phyloP scores from a whole-genome alignment of 768 basidiomycete genomes.

The Suillus clintonianus region DNA sequence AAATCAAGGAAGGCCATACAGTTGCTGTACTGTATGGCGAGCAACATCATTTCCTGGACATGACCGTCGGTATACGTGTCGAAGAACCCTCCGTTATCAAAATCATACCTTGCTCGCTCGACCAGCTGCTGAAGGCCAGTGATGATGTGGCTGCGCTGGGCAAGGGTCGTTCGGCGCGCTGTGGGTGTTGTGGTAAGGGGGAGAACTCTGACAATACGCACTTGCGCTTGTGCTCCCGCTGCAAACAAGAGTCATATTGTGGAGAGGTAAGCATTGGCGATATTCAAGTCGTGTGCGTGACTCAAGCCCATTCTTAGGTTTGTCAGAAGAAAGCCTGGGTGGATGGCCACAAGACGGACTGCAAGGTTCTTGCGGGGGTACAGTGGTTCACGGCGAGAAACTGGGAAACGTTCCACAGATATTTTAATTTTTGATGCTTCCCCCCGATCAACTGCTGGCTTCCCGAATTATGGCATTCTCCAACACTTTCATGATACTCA shows the following conservation, averaged over 20 bases:
- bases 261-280: background rate
- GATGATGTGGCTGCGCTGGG: background rate
- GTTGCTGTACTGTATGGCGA: slow-evolving; percentile 12
- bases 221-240: background rate
- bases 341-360: background rate
- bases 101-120: background rate
- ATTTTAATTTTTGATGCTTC: background rate
- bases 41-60: slow-evolving; percentile 8
- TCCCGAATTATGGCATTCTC: background rate
- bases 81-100: slow-evolving; percentile 4
- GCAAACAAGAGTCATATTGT: background rate
- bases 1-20: slow-evolving; percentile 5
- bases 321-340: slow-evolving; percentile 1
- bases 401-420: background rate
- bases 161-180: background rate
- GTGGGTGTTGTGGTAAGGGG: background rate
- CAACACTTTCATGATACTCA: background rate
- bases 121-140: background rate
- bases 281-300: background rate
- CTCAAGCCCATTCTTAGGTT: background rate
- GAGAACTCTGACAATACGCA: background rate
- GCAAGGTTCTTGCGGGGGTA: background rate
- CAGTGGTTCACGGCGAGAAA: background rate
- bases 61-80: slow-evolving; percentile 4
- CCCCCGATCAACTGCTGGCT: no score